Evolutionary conservation across 2,329 filamentous ascomycete species (phyloP), one percentile per base, ranked within the genome.

Genomic region (Trichoderma harzianum): DNA sequence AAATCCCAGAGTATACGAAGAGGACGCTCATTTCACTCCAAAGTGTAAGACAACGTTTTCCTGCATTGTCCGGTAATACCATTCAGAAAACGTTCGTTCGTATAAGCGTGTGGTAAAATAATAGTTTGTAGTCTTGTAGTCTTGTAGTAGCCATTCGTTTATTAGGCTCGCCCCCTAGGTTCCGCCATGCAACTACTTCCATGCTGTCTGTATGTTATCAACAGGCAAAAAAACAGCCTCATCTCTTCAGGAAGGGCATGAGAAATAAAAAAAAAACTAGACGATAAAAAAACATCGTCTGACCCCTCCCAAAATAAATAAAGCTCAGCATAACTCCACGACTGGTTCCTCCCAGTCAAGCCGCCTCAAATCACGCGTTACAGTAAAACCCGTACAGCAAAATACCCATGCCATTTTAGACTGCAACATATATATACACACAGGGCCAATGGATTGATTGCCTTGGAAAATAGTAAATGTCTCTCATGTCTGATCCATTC

Each of bases 321-420:
- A 47, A 58, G 11, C n/a, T 68, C 51, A 58, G 34, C 65, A 68
- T 28, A 68, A 68, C 65, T 60, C 65, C 65, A 60, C 36, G 55
- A 47, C 55, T 26, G 26, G 53, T 26, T 32, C 39, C 16, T 60
- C 24, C 53, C 55, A 60, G 65, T 60, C 34, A 58, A 60, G 30
- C n/a, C 58, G 34, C 36, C 65, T 60, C 24, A 60, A 60, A 28
- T 34, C 34, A 68, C 36, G 34, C 53, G 53, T 47, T 36, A 18
- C 7, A 39, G 36, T 36, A 36, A 39, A 68, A 60, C 34, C 55
- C 55, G 47, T 34, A 65, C 28, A 53, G 32, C 14, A 51, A 32
- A 51, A 36, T 30, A 32, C 21, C 28, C 65, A 47, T 58, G 12
- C 57, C 34, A 58, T 60, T 60, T 21, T 68, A 60, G 28, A 60